These are phyloP conservation scores for Saccharum hybrid DNA, from an alignment of 202 grass and related monocot species.

Conservation along the genomic window DNA sequence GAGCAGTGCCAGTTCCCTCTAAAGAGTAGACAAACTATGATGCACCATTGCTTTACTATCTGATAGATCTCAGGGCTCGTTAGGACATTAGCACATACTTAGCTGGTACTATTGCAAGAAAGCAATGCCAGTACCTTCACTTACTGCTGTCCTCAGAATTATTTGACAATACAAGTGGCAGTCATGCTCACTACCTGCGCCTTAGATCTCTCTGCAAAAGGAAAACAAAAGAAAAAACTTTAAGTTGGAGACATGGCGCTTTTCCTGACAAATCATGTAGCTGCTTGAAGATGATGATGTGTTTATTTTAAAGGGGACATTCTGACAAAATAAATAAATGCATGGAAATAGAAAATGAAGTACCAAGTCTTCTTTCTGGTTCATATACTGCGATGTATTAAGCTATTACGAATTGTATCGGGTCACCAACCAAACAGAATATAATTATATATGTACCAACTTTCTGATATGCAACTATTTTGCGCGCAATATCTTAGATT, in stretches of 20 bases:
- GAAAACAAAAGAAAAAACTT: background rate
- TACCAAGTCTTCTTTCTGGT: constrained; percentile 8
- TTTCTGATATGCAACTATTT: background rate
- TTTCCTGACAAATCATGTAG: background rate
- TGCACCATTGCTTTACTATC: background rate
- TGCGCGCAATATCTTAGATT: background rate
- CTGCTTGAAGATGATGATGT: background rate
- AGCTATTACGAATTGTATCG: background rate
- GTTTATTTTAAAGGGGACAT: background rate
- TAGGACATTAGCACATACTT: no score
- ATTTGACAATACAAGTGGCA: background rate
- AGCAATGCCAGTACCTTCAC: constrained; percentile 15
- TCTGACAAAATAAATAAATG: background rate
- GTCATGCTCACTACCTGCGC: constrained; percentile 49
- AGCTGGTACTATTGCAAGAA: constrained; percentile 1
- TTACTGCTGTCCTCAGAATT: constrained; percentile 7
- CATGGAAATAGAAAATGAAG: background rate
- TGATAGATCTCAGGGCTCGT: background rate
- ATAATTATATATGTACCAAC: constrained; percentile 9
- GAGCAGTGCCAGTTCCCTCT: background rate
- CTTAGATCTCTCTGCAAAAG: constrained; percentile 79
- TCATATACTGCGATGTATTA: background rate
- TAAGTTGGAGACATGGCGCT: background rate
- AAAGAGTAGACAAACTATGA: constrained; percentile 8
- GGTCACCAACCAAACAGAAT: background rate